phyloP scores from a whole-genome alignment of 2,329 filamentous ascomycete genomes.

The Colletotrichum sp. region DNA sequence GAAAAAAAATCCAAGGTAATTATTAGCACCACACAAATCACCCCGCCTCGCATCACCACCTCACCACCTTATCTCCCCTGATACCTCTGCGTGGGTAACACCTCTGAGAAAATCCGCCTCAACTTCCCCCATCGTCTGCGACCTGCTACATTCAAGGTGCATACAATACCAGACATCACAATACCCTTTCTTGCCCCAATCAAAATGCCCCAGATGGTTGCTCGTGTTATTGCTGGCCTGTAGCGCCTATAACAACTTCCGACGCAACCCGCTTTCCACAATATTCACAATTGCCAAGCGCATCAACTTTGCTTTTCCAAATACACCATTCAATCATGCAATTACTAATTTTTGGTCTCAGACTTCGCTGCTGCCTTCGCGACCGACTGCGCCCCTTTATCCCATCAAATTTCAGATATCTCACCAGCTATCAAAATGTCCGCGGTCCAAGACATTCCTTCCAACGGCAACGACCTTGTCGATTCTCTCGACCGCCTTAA shows the following conservation, averaged over 20 bases:
- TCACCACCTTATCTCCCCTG: not conserved
- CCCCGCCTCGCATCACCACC: not conserved
- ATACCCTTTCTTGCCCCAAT: not conserved
- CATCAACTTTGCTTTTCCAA: not conserved
- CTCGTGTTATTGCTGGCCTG: not conserved
- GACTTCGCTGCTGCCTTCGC: not conserved
- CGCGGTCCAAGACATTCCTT: constrained; percentile 61
- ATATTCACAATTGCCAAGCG: not conserved
- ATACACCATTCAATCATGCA: not conserved
- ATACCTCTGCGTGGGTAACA: not conserved
- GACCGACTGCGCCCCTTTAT: not conserved
- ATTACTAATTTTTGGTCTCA: not conserved
- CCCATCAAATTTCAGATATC: not conserved
- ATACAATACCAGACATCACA: not conserved
- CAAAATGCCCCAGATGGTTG: not conserved
- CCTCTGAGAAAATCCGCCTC: not conserved
- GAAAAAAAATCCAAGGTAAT: constrained; percentile 10
- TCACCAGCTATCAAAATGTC: constrained; percentile 58
- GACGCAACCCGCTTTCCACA: not conserved
- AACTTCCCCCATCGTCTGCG: not conserved
- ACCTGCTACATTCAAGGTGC: not conserved
- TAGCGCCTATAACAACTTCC: not conserved
- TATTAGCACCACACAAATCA: not conserved
- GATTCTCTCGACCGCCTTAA: constrained; percentile 71
- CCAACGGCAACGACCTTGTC: constrained; percentile 65